Base-by-base conservation (phyloP, 164 flowering plant species). In the Macadamia integrifolia region DNA sequence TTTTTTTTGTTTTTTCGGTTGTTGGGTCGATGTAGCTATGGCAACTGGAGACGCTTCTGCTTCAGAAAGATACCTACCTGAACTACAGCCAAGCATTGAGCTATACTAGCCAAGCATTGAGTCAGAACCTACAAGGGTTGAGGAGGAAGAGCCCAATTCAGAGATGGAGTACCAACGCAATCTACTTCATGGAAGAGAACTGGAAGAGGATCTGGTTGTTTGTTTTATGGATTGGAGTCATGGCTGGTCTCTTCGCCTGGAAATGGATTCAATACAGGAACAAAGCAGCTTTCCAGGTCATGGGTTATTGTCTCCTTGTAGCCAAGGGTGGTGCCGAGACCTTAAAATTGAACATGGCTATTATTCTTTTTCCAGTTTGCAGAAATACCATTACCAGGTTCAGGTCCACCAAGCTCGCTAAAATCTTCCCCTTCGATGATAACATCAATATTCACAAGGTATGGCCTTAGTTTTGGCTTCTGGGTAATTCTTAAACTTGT, bases 361-460 rank as follows among this genome's bases (percentile, higher is more conserved):
- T 95, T 17, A 68, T 95, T 7, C 88, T 95, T 50, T 72, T 95
- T 71, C 99, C 99, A 0, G 99, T 95, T 50, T 89, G 95, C 74
- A 83, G 99, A 76, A 95, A 92, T 78, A 89, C 87, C 63, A 89
- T 95, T 76, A 95, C 99, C 48, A 89, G 92, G 92, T 88, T 95
- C 44, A 82, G 99, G 80, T 84, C 90, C 73, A 91, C 97, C 53
- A 80, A 62, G 77, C 64, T 92, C 59, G 82, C 84, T 3, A 60
- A 43, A 52, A 59, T 85, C 44, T 78, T 95, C 13, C 96, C 98
- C 60, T 92, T 95, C 66, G 98, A 95, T 58, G 99, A 95, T 77
- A 95, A 87, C 77, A 92, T 95, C 79, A 95, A 92, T 75, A 92
- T 95, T 73, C 99, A 95, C 81, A 92, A 91, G 99, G 99, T 92